Evolutionary conservation across 2,329 filamentous ascomycete species (phyloP).

Genomic region (Fusarium fracticaudum): DNA sequence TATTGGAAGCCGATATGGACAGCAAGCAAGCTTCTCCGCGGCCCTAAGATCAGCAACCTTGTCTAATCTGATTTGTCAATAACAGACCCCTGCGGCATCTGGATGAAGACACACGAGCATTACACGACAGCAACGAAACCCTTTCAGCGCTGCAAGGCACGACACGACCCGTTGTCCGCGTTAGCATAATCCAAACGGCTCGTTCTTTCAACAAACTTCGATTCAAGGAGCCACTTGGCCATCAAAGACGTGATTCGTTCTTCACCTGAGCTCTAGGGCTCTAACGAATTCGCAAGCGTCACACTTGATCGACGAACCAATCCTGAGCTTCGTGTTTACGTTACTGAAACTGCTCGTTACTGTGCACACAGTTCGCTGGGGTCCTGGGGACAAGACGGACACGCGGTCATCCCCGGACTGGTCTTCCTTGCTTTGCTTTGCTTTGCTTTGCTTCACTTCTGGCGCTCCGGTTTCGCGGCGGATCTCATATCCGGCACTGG

Average conservation of each 20-base stretch:
- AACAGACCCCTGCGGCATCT: constrained; percentile 22
- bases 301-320: constrained; percentile 38
- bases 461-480: constrained; percentile 27
- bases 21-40: constrained; percentile 32
- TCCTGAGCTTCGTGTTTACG: constrained; percentile 42
- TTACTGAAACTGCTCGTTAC: constrained; percentile 37
- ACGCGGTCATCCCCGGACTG: constrained; percentile 40
- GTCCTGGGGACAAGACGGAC: constrained; percentile 38
- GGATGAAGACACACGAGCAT: constrained; percentile 20
- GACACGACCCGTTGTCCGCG: constrained; percentile 36
- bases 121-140: constrained; percentile 23
- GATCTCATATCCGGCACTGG: constrained; percentile 38
- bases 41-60: constrained; percentile 29
- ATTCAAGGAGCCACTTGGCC: constrained; percentile 28
- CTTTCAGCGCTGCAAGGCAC: constrained; percentile 41
- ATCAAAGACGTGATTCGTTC: constrained; percentile 36
- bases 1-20: constrained; percentile 9
- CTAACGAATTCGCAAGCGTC: constrained; percentile 26
- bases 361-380: constrained; percentile 25
- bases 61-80: constrained; percentile 34
- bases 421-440: constrained; percentile 22
- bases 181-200: constrained; percentile 28
- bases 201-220: constrained; percentile 8
- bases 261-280: constrained; percentile 17
- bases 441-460: not conserved